A percentile compares a stretch with the other conserved stretches of the same genome.
Evolutionary conservation across 2,329 filamentous ascomycete species (phyloP).

Genomic region (Penicillium sp.): DNA sequence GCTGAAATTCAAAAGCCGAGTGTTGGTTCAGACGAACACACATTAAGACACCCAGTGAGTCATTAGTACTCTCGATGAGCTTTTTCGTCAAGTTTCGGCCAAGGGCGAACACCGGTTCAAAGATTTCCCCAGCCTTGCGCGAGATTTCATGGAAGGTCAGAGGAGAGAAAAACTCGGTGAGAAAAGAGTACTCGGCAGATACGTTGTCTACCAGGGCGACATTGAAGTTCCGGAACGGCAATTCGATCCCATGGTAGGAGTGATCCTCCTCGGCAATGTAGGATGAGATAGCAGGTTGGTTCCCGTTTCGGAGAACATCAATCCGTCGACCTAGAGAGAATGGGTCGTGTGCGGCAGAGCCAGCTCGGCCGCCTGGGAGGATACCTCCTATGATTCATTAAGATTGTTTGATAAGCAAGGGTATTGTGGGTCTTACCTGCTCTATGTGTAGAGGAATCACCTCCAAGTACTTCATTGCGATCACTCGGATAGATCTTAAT

Average conservation of each 20-base stretch:
- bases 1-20: conserved; percentile 89
- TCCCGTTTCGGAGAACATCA: conserved; percentile 74
- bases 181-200: conserved; percentile 90
- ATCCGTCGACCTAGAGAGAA: conserved; percentile 86
- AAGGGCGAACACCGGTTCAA: conserved; percentile 83
- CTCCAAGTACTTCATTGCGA: conserved; percentile 77
- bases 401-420: conserved; percentile 2
- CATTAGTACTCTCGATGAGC: conserved; percentile 73
- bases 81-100: conserved; percentile 75
- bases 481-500: conserved; percentile 81
- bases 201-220: conserved; percentile 91
- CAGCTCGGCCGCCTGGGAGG: conserved; percentile 40
- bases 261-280: conserved; percentile 91
- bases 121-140: conserved; percentile 81
- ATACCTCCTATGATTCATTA: conserved; percentile 31
- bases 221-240: conserved; percentile 92
- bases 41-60: conserved; percentile 84
- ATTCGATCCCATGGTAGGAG: conserved; percentile 80
- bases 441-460: conserved; percentile 71
- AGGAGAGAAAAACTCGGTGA: conserved; percentile 84
- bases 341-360: conserved; percentile 65
- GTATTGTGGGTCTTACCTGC: conserved; percentile 36
- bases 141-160: conserved; percentile 75
- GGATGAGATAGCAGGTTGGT: conserved; percentile 75
- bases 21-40: conserved; percentile 92